These are phyloP conservation scores for Exserohilum turcica DNA, from an alignment of 2,329 filamentous ascomycete species.

Conservation along the genomic window DNA sequence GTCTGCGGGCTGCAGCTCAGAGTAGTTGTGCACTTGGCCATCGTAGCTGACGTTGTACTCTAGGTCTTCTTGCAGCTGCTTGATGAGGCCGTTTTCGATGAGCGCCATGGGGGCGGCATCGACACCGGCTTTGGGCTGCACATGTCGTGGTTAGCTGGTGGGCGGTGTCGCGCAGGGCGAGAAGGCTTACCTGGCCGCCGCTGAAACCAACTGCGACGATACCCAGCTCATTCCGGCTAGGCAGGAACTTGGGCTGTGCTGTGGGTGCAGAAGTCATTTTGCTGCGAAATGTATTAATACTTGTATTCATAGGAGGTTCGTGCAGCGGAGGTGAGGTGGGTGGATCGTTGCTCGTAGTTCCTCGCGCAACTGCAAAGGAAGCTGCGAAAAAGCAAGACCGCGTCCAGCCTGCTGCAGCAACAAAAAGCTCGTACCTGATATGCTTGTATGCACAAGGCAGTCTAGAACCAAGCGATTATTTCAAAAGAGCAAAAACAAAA, in stretches of 20 bases:
- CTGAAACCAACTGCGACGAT: slow-evolving; percentile 96
- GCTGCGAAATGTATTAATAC: slow-evolving; percentile 7
- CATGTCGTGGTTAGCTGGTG: slow-evolving; percentile 1
- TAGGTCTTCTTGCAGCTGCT: slow-evolving; percentile 81
- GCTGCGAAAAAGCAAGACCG: not conserved
- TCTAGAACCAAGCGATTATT: not conserved
- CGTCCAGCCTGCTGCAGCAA: not conserved
- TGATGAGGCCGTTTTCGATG: slow-evolving; percentile 84
- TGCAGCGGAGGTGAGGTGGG: not conserved
- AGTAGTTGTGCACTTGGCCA: slow-evolving; percentile 79
- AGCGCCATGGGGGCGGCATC: slow-evolving; percentile 89
- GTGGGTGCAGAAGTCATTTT: slow-evolving; percentile 63
- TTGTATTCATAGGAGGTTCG: not conserved
- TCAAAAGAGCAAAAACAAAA: not conserved
- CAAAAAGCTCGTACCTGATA: not conserved
- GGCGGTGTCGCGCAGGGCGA: slow-evolving; percentile 5
- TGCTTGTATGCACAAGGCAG: not conserved
- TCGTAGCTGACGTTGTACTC: slow-evolving; percentile 89
- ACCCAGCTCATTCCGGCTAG: slow-evolving; percentile 78
- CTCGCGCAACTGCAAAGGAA: not conserved
- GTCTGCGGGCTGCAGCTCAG: slow-evolving; percentile 69
- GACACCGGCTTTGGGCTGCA: slow-evolving; percentile 84
- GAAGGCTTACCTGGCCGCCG: slow-evolving; percentile 78
- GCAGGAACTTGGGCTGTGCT: slow-evolving; percentile 75
- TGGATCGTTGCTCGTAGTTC: slow-evolving; percentile 4